A percentile compares a stretch with the other conserved stretches of the same genome.
phyloP scores from a whole-genome alignment of 768 basidiomycete species.

The Macrolepiota albuminosa region DNA sequence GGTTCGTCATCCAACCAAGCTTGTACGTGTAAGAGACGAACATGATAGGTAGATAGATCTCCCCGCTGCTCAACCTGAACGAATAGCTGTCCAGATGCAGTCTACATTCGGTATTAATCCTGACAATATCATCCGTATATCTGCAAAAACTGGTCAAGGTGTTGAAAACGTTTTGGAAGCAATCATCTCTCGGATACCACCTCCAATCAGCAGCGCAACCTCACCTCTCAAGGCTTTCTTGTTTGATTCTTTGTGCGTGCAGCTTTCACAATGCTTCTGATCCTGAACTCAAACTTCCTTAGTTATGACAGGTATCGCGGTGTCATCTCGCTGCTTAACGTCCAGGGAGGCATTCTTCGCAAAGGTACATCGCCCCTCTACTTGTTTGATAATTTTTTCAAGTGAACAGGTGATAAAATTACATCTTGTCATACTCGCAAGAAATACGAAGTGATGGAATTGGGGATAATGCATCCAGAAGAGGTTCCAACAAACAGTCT shows the following conservation, averaged over 20 bases:
- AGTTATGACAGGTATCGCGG: conserved; percentile 96
- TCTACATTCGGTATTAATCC: conserved; percentile 79
- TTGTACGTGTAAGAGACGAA: background rate
- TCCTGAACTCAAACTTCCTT: conserved; percentile 10
- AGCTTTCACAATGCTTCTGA: background rate
- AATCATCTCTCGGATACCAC: conserved; percentile 80
- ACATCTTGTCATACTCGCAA: conserved; percentile 79
- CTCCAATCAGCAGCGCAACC: conserved; percentile 54
- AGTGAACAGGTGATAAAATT: conserved; percentile 77
- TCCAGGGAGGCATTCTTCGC: conserved; percentile 74
- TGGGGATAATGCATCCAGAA: conserved; percentile 89
- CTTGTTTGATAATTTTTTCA: background rate
- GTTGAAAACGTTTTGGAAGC: conserved; percentile 74
- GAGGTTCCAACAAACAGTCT: conserved; percentile 69
- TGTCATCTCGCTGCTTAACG: conserved; percentile 85
- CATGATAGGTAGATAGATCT: conserved; percentile 70
- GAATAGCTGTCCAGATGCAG: conserved; percentile 76
- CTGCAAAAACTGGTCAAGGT: conserved; percentile 89
- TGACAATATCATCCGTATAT: conserved; percentile 70
- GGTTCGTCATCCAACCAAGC: conserved; percentile 36
- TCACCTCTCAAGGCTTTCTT: conserved; percentile 77
- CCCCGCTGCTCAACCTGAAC: conserved; percentile 80
- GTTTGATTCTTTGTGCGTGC: conserved; percentile 84
- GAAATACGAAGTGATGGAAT: conserved; percentile 82
- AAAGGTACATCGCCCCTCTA: conserved; percentile 51